Conservation (phyloP, 2,329 filamentous ascomycete species). For the Periconia sp. region DNA sequence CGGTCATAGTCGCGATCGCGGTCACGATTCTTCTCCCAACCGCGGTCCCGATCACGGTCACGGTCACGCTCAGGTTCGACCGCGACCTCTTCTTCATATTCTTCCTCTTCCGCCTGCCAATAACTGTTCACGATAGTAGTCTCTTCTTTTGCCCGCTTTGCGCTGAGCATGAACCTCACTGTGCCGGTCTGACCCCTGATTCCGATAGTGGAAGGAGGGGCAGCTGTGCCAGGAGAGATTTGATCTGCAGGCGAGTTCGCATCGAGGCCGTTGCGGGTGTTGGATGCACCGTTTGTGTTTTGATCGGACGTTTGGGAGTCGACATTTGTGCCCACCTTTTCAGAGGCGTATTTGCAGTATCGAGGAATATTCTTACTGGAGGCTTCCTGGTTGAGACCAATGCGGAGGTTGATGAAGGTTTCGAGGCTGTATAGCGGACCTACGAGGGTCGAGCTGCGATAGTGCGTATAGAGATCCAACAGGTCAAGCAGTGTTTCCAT, state of each 20-base stretch:
- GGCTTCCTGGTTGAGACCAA: constrained; percentile 80
- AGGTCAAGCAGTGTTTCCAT: constrained; percentile 86
- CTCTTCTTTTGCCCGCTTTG: constrained; percentile 72
- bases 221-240: constrained; percentile 39
- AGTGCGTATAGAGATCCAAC: constrained; percentile 88
- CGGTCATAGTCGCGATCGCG: constrained; percentile 20
- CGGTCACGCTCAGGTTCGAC: constrained; percentile 18
- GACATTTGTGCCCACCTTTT: constrained; percentile 13
- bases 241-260: constrained; percentile 42
- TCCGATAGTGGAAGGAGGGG: constrained; percentile 35
- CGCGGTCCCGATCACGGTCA: constrained; percentile 4
- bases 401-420: constrained; percentile 82
- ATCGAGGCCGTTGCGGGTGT: constrained; percentile 38
- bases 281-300: constrained; percentile 17
- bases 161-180: constrained; percentile 85
- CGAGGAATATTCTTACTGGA: constrained; percentile 64
- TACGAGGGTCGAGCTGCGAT: constrained; percentile 72
- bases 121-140: constrained; percentile 66
- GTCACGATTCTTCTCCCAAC: not conserved
- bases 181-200: constrained; percentile 66
- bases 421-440: constrained; percentile 73
- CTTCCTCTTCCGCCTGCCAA: constrained; percentile 74
- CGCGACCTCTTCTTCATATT: constrained; percentile 71
- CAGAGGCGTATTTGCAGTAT: constrained; percentile 53
- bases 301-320: constrained; percentile 13